Base-by-base conservation (phyloP, 192 early-diverging fungal species). In the Backusella tarrabulga region DNA sequence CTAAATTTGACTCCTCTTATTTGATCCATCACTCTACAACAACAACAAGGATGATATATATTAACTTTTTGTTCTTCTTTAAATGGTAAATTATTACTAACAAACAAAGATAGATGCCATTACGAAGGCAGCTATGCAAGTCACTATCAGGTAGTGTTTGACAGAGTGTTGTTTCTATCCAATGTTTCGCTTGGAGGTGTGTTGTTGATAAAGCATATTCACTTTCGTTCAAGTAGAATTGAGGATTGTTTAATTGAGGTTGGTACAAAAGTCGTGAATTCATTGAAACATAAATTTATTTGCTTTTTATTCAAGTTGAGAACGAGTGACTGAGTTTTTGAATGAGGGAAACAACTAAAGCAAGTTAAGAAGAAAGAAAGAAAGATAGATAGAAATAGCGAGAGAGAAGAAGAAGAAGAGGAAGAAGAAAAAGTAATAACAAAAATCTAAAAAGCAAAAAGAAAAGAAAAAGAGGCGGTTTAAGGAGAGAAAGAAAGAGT, bases 101-200 rank as follows among this genome's bases (percentile, higher is more conserved):
- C 90, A 81, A 83, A 83, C 93, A 95, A 29, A 95, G 87, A 11
- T 93, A 81, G 4, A 93, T 89, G 35, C 94, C 94, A 68, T 93
- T 92, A 71, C 89, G 87, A 12, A 95, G 85, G 26, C 86, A 85
- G n/a, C 83, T 80, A 29, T 88, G 87, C 23, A 95, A 83, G 72
- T 90, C 89, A 42, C 79, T 79, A 15, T 85, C 83, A 8, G 90
- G 87, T n/a, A 95, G 72, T 73, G 44, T 34, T 23, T 78, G 67
- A 19, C 66, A 42, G 19, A 78, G 44, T 9, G 68, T 68, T 68
- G 72, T 52, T 41, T 78, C 77, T n/a, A 78, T 68, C 77, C 77
- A 78, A 15, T 73, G 34, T 46, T 72, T 72, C 35, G 77, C 77
- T 72, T 68, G 36, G 14, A 66, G 26, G 23, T 63, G 35, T 15